Base-by-base conservation (phyloP, 306 rosid genomes). In the Corylus avellana region DNA sequence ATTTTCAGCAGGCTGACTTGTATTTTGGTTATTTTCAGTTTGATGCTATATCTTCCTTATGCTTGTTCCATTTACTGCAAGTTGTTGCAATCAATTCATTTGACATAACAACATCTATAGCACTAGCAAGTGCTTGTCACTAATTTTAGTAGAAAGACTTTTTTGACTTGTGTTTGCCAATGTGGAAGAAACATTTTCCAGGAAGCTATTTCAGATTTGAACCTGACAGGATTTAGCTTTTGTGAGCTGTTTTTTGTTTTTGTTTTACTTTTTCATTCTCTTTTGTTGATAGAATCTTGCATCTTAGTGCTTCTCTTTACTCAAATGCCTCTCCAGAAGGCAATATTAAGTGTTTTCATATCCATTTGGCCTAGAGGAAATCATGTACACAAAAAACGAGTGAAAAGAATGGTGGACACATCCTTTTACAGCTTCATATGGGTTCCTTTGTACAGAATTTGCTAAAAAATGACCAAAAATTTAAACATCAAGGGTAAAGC, bases 401-500 rank as follows among this genome's bases (percentile, higher is more conserved):
- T 17, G 27, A n/a, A 37, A 35, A 14, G 18, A 66, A 37, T 63
- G 70, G 70, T 5, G 29, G 70, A 10, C 47, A 39, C 16, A 22
- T 59, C 22, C 66, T 58, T 42, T 8, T 66, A 17, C 25, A 3
- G 22, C 50, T 10, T 8, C 4, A 10, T 4, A 12, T 12, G 59
- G 5, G 2, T 18, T 13, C 17, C 49, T 71, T 18, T n/a, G 32
- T 29, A 66, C 42, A 49, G 57, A 54, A n/a, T 77, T 56, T 76
- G 75, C 84, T 79, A 84, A 42, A 82, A 71, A 11, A 25, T 56
- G 27, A 73, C 66, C 44, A 73, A 67, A 25, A 77, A 63, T 75
- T 49, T 54, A 74, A 79, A 70, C 73, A 87, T 77, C 68, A 80
- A 77, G 46, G 66, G 68, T 39, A 82, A 66, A 56, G 80, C 75